Base-by-base conservation (phyloP, 2,329 filamentous ascomycete genomes). In the Paradendryphiella salina region DNA sequence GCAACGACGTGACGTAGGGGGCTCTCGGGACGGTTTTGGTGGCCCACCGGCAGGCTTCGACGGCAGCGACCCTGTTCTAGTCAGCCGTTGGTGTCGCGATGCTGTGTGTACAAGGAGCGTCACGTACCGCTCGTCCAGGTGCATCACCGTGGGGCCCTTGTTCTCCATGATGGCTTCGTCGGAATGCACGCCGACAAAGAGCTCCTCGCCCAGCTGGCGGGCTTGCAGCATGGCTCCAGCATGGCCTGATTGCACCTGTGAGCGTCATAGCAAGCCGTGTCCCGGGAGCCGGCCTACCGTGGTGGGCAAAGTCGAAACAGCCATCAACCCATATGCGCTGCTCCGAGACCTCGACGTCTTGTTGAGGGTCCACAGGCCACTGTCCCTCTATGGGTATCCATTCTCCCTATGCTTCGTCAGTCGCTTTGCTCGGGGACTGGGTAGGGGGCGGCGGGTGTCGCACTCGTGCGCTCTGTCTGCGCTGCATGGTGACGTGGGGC, bases 241-340 rank as follows among this genome's bases (percentile, higher is more conserved):
- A 78, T 99, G 94, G 66, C 94, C 89, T 93, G 50, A 20, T 64
- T 77, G 14, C 15, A 15, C 8, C 9, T 32, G 47, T 55, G 26
- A 48, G 57, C 21, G 37, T 34, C 31, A 31, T 8, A 35, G 7
- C 7, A 34, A 3, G 36, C 29, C 10, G 34, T 11, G n/a, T 7
- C 14, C 9, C 3, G 31, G 1, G 20, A 3, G 21, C 6, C 14
- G 35, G 32, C 59, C 17, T 74, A 90, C 89, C 94, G 73, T 97
- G 94, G 74, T 99, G 94, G 77, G 92, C 95, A 76, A 99, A 99
- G 79, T 99, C 94, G 78, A 96, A 99, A 80, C 94, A 99, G 57
- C 94, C 94, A 73, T 99, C 94, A 20, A 99, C 89, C 95, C 95
- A 99, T 67, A 99, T 89, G 61, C 93, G 86, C 65, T 89, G 85